These are phyloP conservation scores for Fraxinus latifolia DNA, from an alignment of 305 asterid genomes.

Conservation along the genomic window DNA sequence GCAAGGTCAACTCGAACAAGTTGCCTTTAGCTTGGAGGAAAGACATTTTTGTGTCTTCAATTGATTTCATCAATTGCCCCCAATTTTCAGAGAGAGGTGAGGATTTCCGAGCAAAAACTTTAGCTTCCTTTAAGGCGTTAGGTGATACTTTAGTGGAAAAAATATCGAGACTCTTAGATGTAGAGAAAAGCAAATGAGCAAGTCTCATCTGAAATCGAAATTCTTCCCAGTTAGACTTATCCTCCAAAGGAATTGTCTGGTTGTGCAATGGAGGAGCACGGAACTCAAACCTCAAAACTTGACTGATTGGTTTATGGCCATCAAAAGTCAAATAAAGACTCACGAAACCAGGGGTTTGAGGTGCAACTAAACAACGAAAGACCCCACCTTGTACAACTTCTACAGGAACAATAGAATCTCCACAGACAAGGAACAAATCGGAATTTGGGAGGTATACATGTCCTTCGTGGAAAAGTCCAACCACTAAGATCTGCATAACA, in stretches of 20 bases:
- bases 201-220: slow-evolving; percentile 76
- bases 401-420: slow-evolving; percentile 56
- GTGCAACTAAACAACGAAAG: slow-evolving; percentile 61
- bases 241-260: slow-evolving; percentile 22
- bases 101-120: slow-evolving; percentile 54
- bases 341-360: slow-evolving; percentile 67
- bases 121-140: slow-evolving; percentile 64
- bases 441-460: slow-evolving; percentile 40
- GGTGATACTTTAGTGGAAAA: slow-evolving; percentile 52
- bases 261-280: slow-evolving; percentile 55
- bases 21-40: slow-evolving; percentile 65
- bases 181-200: slow-evolving; percentile 74
- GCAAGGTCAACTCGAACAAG: slow-evolving; percentile 72
- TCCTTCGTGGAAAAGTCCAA: slow-evolving; percentile 60
- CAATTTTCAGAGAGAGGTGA: slow-evolving; percentile 51
- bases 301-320: slow-evolving; percentile 76
- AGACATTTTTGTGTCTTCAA: slow-evolving; percentile 49
- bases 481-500: slow-evolving; percentile 69
- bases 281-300: slow-evolving; percentile 65
- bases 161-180: slow-evolving; percentile 54
- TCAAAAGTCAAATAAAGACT: slow-evolving; percentile 70
- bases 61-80: slow-evolving; percentile 48
- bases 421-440: slow-evolving; percentile 62
- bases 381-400: slow-evolving; percentile 76
- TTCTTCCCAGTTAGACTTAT: slow-evolving; percentile 56